These are phyloP conservation scores for Hypomontagnella monticulosa DNA, from an alignment of 495 filamentous ascomycete species.

Conservation along the genomic window DNA sequence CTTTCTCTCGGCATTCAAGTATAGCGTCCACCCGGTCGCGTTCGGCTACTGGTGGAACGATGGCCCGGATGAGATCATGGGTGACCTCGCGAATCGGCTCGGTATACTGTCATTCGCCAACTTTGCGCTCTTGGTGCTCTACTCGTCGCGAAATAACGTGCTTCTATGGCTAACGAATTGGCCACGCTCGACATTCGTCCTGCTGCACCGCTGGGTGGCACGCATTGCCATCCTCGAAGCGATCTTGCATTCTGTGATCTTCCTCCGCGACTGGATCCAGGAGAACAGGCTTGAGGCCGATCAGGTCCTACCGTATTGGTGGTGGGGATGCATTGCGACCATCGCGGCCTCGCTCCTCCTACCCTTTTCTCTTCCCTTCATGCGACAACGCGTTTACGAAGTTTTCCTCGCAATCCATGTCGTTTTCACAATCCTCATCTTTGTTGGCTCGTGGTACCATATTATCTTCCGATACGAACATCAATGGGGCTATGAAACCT, in stretches of 20 bases:
- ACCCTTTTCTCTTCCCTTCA: conserved; percentile 27
- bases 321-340: conserved; percentile 49
- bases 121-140: conserved; percentile 51
- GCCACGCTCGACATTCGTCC: conserved; percentile 53
- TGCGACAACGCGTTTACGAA: conserved; percentile 37
- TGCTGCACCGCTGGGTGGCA: conserved; percentile 59
- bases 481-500: conserved; percentile 50
- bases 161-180: conserved; percentile 57
- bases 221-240: conserved; percentile 48
- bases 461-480: conserved; percentile 41
- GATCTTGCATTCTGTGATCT: conserved; percentile 51
- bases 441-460: conserved; percentile 53
- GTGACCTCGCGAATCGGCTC: conserved; percentile 51
- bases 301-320: conserved; percentile 43
- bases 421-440: conserved; percentile 19
- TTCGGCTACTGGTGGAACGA: conserved; percentile 41
- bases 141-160: conserved; percentile 53
- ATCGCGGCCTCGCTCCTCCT: conserved; percentile 32
- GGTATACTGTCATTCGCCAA: conserved; percentile 46
- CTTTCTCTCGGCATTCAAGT: conserved; percentile 48
- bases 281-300: conserved; percentile 4
- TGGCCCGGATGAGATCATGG: conserved; percentile 42
- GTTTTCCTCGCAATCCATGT: conserved; percentile 40
- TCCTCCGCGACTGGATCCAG: conserved; percentile 7
- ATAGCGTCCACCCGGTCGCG: conserved; percentile 30